These are phyloP conservation scores for Apiospora rasikravindrae DNA, from an alignment of 2,329 filamentous ascomycete genomes.

Conservation along the genomic window DNA sequence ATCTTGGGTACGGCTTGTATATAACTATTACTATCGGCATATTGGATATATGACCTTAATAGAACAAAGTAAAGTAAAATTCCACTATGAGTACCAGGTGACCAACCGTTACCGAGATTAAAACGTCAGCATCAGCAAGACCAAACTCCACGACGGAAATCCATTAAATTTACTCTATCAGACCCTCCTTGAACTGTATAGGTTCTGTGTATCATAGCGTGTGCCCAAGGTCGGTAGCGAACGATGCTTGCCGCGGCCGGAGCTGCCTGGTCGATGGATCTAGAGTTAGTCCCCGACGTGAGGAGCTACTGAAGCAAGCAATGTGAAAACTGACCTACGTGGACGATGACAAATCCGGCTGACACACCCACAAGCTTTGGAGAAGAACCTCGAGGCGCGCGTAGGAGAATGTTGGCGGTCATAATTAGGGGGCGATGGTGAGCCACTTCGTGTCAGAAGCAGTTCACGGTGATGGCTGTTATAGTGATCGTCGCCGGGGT, in stretches of 20 bases:
- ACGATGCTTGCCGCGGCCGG: background rate
- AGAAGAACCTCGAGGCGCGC: background rate
- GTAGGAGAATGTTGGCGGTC: background rate
- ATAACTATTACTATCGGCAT: background rate
- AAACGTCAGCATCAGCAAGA: background rate
- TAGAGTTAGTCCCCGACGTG: background rate
- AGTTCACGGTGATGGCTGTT: background rate
- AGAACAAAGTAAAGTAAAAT: background rate
- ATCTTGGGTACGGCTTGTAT: conserved; percentile 8
- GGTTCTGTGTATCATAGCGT: background rate
- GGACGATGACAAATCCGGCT: background rate
- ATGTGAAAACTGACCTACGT: background rate
- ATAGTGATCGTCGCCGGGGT: background rate
- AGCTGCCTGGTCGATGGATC: background rate
- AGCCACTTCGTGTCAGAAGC: background rate
- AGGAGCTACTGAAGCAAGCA: background rate
- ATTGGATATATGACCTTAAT: background rate
- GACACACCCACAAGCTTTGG: background rate
- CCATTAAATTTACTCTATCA: no score
- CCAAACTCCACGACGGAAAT: no score
- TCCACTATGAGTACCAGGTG: background rate
- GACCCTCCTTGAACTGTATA: background rate
- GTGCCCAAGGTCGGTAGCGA: background rate
- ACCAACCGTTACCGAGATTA: background rate
- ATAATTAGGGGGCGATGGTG: background rate